Evolutionary conservation across 768 basidiomycete genomes (phyloP).

Genomic region (Fomitopsis pulvina): DNA sequence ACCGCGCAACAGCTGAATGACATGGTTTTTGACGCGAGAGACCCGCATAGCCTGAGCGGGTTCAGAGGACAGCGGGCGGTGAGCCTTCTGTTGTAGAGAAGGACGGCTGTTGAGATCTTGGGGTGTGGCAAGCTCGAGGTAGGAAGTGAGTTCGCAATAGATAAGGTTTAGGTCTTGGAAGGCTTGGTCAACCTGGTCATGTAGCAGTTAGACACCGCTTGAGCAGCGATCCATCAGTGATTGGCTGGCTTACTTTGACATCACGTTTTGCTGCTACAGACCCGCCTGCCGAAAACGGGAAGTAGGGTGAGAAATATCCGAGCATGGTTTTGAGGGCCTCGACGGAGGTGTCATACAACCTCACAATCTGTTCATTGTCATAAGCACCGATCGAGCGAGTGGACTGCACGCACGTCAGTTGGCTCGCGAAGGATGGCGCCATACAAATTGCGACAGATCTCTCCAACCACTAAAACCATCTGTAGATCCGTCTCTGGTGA

Average conservation of each 20-base stretch:
- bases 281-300: slow-evolving; percentile 57
- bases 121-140: slow-evolving; percentile 41
- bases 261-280: slow-evolving; percentile 35
- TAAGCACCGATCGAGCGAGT: not conserved
- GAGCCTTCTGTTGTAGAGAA: slow-evolving; percentile 1
- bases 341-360: slow-evolving; percentile 23
- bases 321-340: slow-evolving; percentile 55
- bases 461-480: slow-evolving; percentile 48
- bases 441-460: slow-evolving; percentile 58
- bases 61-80: not conserved
- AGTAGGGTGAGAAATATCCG: slow-evolving; percentile 73
- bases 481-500: slow-evolving; percentile 56
- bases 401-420: slow-evolving; percentile 28
- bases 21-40: slow-evolving; percentile 52
- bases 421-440: slow-evolving; percentile 41
- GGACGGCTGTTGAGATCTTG: not conserved
- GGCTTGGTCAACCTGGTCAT: slow-evolving; percentile 50
- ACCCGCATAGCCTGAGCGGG: slow-evolving; percentile 27
- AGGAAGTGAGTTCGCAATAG: slow-evolving; percentile 71
- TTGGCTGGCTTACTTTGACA: slow-evolving; percentile 40
- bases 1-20: slow-evolving; percentile 51
- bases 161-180: slow-evolving; percentile 69
- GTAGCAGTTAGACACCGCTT: slow-evolving; percentile 6
- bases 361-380: slow-evolving; percentile 17
- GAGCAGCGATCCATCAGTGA: slow-evolving; percentile 5